A percentile compares a stretch with the other conserved stretches of the same genome.
phyloP scores from a whole-genome alignment of 345 rosid species.

The Bruguiera gymnorhiza region DNA sequence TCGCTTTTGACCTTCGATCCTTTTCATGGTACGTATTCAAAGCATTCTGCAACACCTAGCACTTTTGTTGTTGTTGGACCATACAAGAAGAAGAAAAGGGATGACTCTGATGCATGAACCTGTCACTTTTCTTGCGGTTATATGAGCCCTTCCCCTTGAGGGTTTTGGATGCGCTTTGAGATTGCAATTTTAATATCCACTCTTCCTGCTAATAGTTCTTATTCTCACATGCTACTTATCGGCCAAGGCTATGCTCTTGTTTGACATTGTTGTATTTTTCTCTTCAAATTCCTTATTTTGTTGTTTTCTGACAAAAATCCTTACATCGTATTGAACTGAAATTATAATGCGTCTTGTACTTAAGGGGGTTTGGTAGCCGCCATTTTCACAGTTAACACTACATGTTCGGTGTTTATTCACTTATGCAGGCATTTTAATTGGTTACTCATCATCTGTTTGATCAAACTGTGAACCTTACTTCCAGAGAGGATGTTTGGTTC shows the following conservation, averaged over 20 bases:
- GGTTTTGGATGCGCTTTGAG: background rate
- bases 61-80: background rate
- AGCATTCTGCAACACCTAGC: background rate
- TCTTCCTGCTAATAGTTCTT: background rate
- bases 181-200: background rate
- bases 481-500: conserved; percentile 54
- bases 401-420: conserved; percentile 13
- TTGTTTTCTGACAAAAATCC: no score
- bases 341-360: conserved; percentile 2
- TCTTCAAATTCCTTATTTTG: no score
- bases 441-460: conserved; percentile 17
- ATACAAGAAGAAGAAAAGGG: background rate
- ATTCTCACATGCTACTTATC: background rate
- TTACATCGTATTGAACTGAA: background rate
- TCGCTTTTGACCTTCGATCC: background rate
- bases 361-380: background rate
- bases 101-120: background rate
- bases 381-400: background rate
- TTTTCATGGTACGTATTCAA: conserved; percentile 4
- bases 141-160: background rate
- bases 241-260: background rate
- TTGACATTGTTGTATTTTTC: no score
- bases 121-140: conserved; percentile 4
- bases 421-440: conserved; percentile 31
- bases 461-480: conserved; percentile 13